These are phyloP conservation scores for Penicillium bovifimosum DNA, from an alignment of 495 filamentous ascomycete genomes.

Conservation along the genomic window DNA sequence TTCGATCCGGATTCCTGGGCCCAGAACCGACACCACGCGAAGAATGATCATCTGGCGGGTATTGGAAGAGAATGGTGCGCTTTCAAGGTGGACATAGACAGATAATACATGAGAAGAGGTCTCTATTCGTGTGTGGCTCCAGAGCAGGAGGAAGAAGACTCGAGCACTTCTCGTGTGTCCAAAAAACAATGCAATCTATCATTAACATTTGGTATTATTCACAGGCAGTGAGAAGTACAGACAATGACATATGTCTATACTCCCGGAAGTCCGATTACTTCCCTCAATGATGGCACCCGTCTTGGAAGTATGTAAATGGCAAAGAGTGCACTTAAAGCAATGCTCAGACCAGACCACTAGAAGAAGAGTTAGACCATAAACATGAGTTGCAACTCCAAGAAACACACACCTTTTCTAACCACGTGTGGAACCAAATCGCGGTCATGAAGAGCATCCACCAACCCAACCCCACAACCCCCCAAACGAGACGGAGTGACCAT, in stretches of 20 bases:
- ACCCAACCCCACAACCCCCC: conserved; percentile 50
- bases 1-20: conserved; percentile 2
- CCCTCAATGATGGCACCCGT: conserved; percentile 54
- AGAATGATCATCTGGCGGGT: not conserved
- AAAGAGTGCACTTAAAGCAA: conserved; percentile 65
- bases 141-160: not conserved
- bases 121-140: not conserved
- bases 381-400: not conserved
- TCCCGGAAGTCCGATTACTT: conserved; percentile 70
- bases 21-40: not conserved
- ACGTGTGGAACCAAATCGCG: conserved; percentile 94
- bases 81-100: no score
- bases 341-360: conserved; percentile 65
- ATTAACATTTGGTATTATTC: conserved; percentile 10
- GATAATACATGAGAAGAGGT: not conserved
- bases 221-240: not conserved
- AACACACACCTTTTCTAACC: conserved; percentile 81
- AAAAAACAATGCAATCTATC: conserved; percentile 12
- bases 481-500: conserved; percentile 47
- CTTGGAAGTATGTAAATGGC: conserved; percentile 73
- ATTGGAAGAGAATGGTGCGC: no score
- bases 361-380: conserved; percentile 18
- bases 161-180: not conserved
- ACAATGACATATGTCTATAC: conserved; percentile 36
- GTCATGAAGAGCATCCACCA: conserved; percentile 99